Percentiles rank a stretch among this genome's conserved stretches.
These are phyloP conservation scores for Colletotrichum musicola DNA, from an alignment of 2,329 filamentous ascomycete genomes.

Conservation along the genomic window DNA sequence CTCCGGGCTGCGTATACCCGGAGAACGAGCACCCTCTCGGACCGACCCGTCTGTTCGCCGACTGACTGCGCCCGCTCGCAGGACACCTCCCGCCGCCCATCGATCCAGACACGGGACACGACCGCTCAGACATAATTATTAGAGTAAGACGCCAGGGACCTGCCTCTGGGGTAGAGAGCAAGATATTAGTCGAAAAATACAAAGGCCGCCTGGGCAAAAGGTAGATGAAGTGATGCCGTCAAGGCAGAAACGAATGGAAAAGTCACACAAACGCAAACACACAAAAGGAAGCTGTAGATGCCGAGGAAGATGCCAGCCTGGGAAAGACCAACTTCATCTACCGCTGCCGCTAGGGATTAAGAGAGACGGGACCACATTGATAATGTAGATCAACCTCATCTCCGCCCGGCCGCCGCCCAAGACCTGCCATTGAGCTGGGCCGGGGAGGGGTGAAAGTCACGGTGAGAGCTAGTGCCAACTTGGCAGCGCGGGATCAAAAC, in stretches of 20 bases:
- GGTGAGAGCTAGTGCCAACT: constrained; percentile 24
- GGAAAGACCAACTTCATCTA: constrained; percentile 13
- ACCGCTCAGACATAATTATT: constrained; percentile 47
- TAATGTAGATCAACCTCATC: constrained; percentile 17
- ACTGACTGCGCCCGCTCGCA: constrained; percentile 24
- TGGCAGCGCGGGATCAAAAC: constrained; percentile 23
- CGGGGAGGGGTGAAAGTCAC: neutral
- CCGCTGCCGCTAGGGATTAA: neutral
- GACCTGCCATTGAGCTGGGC: neutral
- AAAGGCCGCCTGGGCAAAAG: constrained; percentile 26
- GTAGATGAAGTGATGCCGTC: constrained; percentile 21
- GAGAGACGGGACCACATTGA: constrained; percentile 13
- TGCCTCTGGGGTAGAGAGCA: constrained; percentile 26
- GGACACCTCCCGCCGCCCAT: constrained; percentile 44
- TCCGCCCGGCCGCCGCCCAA: constrained; percentile 5
- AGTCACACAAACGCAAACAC: neutral
- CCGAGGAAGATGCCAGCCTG: constrained; percentile 8
- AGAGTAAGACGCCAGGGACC: constrained; percentile 24
- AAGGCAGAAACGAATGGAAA: constrained; percentile 8
- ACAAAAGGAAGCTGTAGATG: neutral
- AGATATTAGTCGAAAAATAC: constrained; percentile 14
- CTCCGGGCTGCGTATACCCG: constrained; percentile 46
- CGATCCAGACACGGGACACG: constrained; percentile 50
- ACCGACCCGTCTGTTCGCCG: constrained; percentile 40
- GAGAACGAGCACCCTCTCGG: constrained; percentile 51